Evolutionary conservation across 768 basidiomycete species (phyloP).

Genomic region (Heimioporus sp.): DNA sequence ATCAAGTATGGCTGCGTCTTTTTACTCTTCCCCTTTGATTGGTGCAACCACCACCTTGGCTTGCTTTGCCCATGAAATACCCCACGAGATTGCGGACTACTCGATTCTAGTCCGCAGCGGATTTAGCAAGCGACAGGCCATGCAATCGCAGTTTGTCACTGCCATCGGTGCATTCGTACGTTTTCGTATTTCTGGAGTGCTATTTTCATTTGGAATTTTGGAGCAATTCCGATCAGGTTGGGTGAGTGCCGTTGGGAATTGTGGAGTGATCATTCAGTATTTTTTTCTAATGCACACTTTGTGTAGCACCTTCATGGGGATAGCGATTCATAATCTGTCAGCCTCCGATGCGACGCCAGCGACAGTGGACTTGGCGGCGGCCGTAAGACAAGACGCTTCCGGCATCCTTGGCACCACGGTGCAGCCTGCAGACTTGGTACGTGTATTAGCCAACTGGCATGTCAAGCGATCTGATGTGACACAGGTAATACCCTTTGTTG

Average conservation of each 20-base stretch:
- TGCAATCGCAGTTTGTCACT: slow-evolving; percentile 91
- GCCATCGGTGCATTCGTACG: slow-evolving; percentile 88
- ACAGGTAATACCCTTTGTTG: slow-evolving; percentile 86
- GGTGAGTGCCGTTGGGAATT: slow-evolving; percentile 18
- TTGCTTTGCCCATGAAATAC: slow-evolving; percentile 94
- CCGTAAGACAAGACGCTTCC: slow-evolving; percentile 68
- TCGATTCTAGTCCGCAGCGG: slow-evolving; percentile 90
- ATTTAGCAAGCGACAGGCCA: slow-evolving; percentile 87
- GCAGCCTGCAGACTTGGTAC: slow-evolving; percentile 75
- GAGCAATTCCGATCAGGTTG: slow-evolving; percentile 32
- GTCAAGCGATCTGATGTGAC: slow-evolving; percentile 11
- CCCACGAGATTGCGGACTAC: slow-evolving; percentile 96
- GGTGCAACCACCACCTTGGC: slow-evolving; percentile 94
- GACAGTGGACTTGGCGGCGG: slow-evolving; percentile 67
- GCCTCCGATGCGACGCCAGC: slow-evolving; percentile 41
- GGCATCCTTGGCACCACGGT: slow-evolving; percentile 86
- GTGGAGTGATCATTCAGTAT: too few species aligned
- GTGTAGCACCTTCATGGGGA: slow-evolving; percentile 80
- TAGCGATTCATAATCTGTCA: slow-evolving; percentile 76
- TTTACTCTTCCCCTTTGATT: slow-evolving; percentile 92
- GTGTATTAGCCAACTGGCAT: slow-evolving; percentile 28
- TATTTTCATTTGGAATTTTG: slow-evolving; percentile 15
- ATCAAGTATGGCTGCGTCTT: slow-evolving; percentile 88
- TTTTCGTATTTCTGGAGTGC: slow-evolving; percentile 9
- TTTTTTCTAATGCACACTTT: not conserved